Base-by-base conservation (phyloP, 73 alveolate species). In the Paraurostyla sp. region DNA sequence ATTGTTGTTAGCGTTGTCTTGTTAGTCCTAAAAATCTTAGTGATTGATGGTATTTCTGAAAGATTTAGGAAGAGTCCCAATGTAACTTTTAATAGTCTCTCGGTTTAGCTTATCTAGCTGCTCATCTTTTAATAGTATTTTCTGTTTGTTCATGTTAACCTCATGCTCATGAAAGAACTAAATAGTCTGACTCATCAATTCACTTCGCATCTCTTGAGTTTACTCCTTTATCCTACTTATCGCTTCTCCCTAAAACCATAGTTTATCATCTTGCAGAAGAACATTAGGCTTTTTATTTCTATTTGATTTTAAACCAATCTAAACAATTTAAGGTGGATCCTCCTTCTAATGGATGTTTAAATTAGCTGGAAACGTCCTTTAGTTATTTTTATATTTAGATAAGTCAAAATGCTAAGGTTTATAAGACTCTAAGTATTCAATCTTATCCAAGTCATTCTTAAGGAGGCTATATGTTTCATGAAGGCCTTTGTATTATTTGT, bases 231-330 rank as follows among this genome's bases (percentile, higher is more conserved):
- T n/a, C 46, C 42, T 65, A 22, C 60, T 1, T 30, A 65, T 65
- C 13, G 82, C 9, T 40, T 65, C 82, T 13, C 82, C 82, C 25
- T 65, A 40, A 38, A 65, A 65, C 82, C 82, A 65, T 7, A 65
- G 13, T 38, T 65, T 65, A 40, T 65, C 58, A 6, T 23, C 13
- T 29, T 45, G 22, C 13, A 20, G 13, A 52, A 4, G 22, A 52
- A 35, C 30, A 52, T 25, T 18, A 52, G 13, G 9, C 23, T 18
- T 13, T 13, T 25, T 13, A 6, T 13, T 11, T 18, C 23, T 52
- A 4, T 35, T 6, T 52, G 69, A 52, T 13, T 52, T 6, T n/a
- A n/a, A n/a, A 20, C 33, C 35, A 52, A 35, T n/a, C 23, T 9
- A 4, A 13, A 13, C 69, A 9, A 18, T 52, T n/a, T 18, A 18